Conservation (phyloP, 1,139 yeast genomes). For the Saccharomyces hybrid region DNA sequence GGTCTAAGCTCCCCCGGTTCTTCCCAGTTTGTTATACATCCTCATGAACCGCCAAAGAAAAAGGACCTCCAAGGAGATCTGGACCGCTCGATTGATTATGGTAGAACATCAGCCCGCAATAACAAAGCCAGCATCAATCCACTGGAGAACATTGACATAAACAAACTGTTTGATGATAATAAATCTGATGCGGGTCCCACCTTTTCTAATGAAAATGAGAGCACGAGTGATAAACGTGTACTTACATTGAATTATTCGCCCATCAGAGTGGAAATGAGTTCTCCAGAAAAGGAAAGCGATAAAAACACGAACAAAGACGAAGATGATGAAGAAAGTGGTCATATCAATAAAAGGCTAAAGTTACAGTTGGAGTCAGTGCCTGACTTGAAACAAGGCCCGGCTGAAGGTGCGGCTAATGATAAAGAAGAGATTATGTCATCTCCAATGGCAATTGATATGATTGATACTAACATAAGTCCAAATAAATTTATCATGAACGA, state of each 20-base stretch:
- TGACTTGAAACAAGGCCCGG: constrained; percentile 6
- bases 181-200: not conserved
- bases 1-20: not conserved
- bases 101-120: constrained; percentile 2
- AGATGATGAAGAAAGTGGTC: constrained; percentile 29
- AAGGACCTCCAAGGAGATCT: constrained; percentile 1
- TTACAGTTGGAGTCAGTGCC: constrained; percentile 15
- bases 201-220: constrained; percentile 4
- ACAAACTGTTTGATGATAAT: constrained; percentile 13
- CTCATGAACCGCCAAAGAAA: constrained; percentile 18
- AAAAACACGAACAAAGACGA: constrained; percentile 11
- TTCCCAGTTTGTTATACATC: constrained; percentile 11
- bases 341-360: constrained; percentile 14
- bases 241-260: constrained; percentile 15
- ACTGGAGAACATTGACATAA: constrained; percentile 20
- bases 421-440: constrained; percentile 6
- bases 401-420: not conserved
- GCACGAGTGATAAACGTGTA: constrained; percentile 11
- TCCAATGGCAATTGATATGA: constrained; percentile 10
- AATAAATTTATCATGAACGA: constrained; percentile 7
- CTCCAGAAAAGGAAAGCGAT: constrained; percentile 13
- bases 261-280: constrained; percentile 14
- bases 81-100: constrained; percentile 4
- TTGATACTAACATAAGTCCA: constrained; percentile 16
- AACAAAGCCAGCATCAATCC: constrained; percentile 2